phyloP scores from a whole-genome alignment of 2,329 filamentous ascomycete genomes.

The Hawksworthiomyces lignivorus region DNA sequence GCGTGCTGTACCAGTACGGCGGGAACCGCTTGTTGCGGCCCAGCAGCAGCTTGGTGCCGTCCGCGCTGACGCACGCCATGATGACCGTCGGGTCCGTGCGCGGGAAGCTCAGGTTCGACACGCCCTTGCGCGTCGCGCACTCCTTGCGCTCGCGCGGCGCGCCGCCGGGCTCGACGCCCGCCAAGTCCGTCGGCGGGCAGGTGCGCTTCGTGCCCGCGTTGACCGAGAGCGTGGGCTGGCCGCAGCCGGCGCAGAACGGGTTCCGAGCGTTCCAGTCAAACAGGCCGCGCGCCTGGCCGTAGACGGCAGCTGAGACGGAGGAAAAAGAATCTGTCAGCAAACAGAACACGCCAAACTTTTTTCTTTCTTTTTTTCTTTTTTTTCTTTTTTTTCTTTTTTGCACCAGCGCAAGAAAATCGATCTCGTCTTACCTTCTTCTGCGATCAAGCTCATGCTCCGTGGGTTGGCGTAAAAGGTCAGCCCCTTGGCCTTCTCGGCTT shows the following conservation, averaged over 20 bases:
- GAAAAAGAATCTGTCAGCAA: too few relatives aligned
- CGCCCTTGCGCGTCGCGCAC: constrained; percentile 73
- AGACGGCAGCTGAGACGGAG: constrained; percentile 65
- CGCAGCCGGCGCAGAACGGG: constrained; percentile 85
- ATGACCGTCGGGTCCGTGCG: constrained; percentile 93
- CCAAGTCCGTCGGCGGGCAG: constrained; percentile 64
- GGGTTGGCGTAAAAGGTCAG: constrained; percentile 57
- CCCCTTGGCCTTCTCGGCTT: constrained; percentile 51
- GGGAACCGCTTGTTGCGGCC: constrained; percentile 83
- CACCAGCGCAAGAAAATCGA: background rate
- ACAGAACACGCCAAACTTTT: too few relatives aligned
- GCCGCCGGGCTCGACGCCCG: constrained; percentile 35
- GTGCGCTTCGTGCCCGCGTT: constrained; percentile 75
- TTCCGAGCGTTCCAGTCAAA: constrained; percentile 93
- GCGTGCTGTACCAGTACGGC: constrained; percentile 75
- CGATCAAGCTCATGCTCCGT: constrained; percentile 34
- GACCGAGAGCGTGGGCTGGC: constrained; percentile 69
- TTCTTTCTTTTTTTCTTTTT: too few relatives aligned
- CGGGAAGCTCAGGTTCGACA: constrained; percentile 89
- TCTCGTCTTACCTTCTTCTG: constrained; percentile 36
- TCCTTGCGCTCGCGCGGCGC: constrained; percentile 49
- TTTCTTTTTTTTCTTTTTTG: too few relatives aligned
- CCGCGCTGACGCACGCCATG: constrained; percentile 78
- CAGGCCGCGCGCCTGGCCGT: constrained; percentile 78
- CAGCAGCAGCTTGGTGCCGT: constrained; percentile 70